phyloP scores from a whole-genome alignment of 352 stramenopile genomes.

The Globisporangium okanoganense region DNA sequence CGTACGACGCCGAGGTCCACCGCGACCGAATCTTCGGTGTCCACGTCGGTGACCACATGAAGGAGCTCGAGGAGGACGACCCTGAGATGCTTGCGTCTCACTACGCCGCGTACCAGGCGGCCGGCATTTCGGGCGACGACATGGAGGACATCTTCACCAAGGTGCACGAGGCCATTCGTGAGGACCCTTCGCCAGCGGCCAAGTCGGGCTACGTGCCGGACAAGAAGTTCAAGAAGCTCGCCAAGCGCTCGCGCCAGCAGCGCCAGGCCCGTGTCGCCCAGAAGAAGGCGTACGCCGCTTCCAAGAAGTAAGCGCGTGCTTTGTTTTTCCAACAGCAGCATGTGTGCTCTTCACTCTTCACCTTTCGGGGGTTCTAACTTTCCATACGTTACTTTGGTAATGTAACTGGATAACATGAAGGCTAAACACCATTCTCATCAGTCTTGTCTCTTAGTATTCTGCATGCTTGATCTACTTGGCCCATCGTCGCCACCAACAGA shows the following conservation, averaged over 20 bases:
- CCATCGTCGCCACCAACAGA: neutral
- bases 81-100: slow-evolving; percentile 97
- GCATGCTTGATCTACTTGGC: no score
- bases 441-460: neutral
- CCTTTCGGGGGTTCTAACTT: slow-evolving; percentile 6
- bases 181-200: slow-evolving; percentile 90
- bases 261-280: slow-evolving; percentile 93
- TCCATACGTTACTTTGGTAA: neutral
- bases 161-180: slow-evolving; percentile 97
- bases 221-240: slow-evolving; percentile 93
- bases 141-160: slow-evolving; percentile 90
- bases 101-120: slow-evolving; percentile 95
- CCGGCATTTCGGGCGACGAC: slow-evolving; percentile 92
- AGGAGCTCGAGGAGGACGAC: slow-evolving; percentile 99
- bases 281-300: slow-evolving; percentile 95
- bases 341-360: slow-evolving; percentile 2
- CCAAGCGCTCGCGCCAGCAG: slow-evolving; percentile 94
- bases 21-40: slow-evolving; percentile 97
- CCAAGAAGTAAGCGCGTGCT: slow-evolving; percentile 34
- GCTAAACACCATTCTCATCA: slow-evolving; percentile 21
- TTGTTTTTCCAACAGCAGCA: neutral
- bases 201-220: slow-evolving; percentile 92
- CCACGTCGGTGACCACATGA: slow-evolving; percentile 99
- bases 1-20: slow-evolving; percentile 98
- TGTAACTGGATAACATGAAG: slow-evolving; percentile 13